phyloP scores from a whole-genome alignment of 2,329 filamentous ascomycete species.

The Tolypocladium capitatum region DNA sequence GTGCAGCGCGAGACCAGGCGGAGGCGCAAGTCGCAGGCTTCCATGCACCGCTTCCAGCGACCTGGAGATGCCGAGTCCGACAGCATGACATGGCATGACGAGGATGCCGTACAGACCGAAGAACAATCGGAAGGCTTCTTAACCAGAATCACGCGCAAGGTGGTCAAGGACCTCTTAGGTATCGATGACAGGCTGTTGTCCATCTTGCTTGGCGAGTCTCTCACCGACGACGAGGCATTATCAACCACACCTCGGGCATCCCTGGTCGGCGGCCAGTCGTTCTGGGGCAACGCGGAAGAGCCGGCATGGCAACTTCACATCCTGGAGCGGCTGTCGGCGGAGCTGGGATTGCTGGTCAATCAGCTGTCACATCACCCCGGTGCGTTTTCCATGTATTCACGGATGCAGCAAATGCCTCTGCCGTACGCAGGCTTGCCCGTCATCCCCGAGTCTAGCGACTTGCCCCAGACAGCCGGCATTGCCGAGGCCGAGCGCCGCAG shows the following conservation, averaged over 20 bases:
- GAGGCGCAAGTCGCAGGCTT: constrained; percentile 48
- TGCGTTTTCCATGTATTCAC: constrained; percentile 72
- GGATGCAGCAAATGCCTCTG: constrained; percentile 48
- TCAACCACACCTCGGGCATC: constrained; percentile 34
- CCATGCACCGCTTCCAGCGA: constrained; percentile 17
- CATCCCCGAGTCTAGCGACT: constrained; percentile 37
- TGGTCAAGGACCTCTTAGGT: constrained; percentile 81
- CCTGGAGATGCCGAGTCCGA: constrained; percentile 21
- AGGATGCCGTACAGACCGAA: constrained; percentile 29
- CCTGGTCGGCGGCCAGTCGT: constrained; percentile 13
- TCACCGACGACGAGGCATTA: constrained; percentile 41
- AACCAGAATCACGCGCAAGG: constrained; percentile 68
- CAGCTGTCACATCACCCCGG: constrained; percentile 71
- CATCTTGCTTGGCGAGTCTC: constrained; percentile 71
- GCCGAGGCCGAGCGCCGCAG: constrained; percentile 9
- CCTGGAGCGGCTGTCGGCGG: constrained; percentile 71
- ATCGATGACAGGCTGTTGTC: constrained; percentile 77
- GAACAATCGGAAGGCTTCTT: constrained; percentile 56
- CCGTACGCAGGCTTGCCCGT: constrained; percentile 69
- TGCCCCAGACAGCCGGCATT: constrained; percentile 14
- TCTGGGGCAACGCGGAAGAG: constrained; percentile 21
- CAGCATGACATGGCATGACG: constrained; percentile 39
- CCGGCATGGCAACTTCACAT: constrained; percentile 62
- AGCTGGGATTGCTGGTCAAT: constrained; percentile 72
- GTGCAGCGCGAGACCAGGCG: constrained; percentile 74